These are phyloP conservation scores for Debaryomyces tyrocola DNA, from an alignment of 805 yeast species.

Conservation along the genomic window DNA sequence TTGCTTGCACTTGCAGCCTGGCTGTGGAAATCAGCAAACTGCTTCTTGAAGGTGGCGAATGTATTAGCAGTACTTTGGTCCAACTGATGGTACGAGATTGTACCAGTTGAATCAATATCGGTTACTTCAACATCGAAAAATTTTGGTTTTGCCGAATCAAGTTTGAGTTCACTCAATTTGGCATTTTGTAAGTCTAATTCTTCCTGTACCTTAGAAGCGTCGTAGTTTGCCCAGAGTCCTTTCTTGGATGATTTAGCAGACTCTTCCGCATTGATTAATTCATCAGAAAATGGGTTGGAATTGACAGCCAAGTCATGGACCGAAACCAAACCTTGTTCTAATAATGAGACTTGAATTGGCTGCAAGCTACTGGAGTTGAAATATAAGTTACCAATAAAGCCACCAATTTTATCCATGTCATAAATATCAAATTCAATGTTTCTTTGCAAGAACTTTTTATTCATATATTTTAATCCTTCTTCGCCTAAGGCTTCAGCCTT, in stretches of 20 bases:
- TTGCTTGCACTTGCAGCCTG: slow-evolving; percentile 36
- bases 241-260: slow-evolving; percentile 52
- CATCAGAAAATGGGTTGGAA: slow-evolving; percentile 54
- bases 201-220: slow-evolving; percentile 37
- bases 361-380: slow-evolving; percentile 43
- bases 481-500: slow-evolving; percentile 38
- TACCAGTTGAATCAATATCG: slow-evolving; percentile 45
- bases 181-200: slow-evolving; percentile 17
- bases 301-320: slow-evolving; percentile 65
- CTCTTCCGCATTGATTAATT: slow-evolving; percentile 61
- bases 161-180: slow-evolving; percentile 17
- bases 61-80: slow-evolving; percentile 36
- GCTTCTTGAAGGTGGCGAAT: slow-evolving; percentile 45
- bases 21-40: slow-evolving; percentile 46
- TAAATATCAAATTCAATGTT: slow-evolving; percentile 70
- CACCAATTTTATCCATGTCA: slow-evolving; percentile 75
- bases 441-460: slow-evolving; percentile 62
- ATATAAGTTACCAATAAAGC: slow-evolving; percentile 72
- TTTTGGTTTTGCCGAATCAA: slow-evolving; percentile 35
- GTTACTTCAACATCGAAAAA: slow-evolving; percentile 56
- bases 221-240: slow-evolving; percentile 71
- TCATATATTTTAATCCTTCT: slow-evolving; percentile 54
- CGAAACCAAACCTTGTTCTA: slow-evolving; percentile 62
- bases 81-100: slow-evolving; percentile 46
- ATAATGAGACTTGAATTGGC: slow-evolving; percentile 59